Evolutionary conservation across 768 basidiomycete species (phyloP), one percentile per base, ranked within the genome.

Genomic region (Boletus patriciae): DNA sequence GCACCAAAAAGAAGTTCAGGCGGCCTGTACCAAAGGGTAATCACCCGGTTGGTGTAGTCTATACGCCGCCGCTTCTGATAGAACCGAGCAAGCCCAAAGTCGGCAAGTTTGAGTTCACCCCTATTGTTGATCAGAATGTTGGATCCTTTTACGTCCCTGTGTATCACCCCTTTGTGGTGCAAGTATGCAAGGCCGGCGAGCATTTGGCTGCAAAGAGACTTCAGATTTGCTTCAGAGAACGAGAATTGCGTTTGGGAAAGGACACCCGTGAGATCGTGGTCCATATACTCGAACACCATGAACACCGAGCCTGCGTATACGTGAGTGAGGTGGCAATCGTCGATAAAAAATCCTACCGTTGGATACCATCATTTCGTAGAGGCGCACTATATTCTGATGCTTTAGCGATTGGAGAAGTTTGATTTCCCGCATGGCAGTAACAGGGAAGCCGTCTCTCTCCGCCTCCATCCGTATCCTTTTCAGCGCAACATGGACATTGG

Each of bases 231-330:
- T 21, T 86, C 82, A 0, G 84, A 81, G 69, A 99, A 98, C 38
- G 69, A 78, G 65, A 98, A 91, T 66, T 93, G 88, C 1, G 84
- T 90, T 74, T 98, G 95, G 3, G 93, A 91, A 27, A 99, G 79
- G 49, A 98, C 81, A 4, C 97, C 97, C 3, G 95, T 98, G 52
- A 99, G 78, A 69, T 99, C 97, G 69, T 98, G 96, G 66, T 99
- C 94, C 92, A 97, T 92, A 73, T 99, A 99, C 72, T 98, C 95
- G 66, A 98, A 94, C 38, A 99, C 96, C 97, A 99, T 99, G 74
- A 93, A 96, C 41, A 97, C 95, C 46, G 90, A 87, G 56, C 94
- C 96, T 98, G 65, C 6, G 18, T 47, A 53, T 57, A 12, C 10
- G 33, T 69, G 36, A 71, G 53, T n/a, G 13, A 36, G 15, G 23